Percentiles rank a stretch among this genome's conserved stretches.
Conservation (phyloP, 202 grass and related monocot species). For the Musa balbisiana region DNA sequence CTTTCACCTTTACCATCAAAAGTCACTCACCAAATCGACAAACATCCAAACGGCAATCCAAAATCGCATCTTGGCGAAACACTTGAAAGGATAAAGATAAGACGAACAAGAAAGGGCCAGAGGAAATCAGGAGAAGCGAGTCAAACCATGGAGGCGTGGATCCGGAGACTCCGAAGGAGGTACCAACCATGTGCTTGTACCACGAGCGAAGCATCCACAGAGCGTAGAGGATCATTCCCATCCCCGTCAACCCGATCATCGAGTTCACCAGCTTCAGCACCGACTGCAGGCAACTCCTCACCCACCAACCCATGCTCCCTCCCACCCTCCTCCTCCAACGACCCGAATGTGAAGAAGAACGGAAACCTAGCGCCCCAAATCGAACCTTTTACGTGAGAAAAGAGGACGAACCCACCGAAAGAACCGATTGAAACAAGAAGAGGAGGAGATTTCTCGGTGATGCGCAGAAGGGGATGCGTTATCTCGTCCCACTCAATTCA, state of each 20-base stretch:
- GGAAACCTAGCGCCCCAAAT: not conserved
- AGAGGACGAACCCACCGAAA: not conserved
- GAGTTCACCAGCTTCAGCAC: slow-evolving; percentile 83
- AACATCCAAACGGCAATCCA: not conserved
- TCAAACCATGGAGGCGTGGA: slow-evolving; percentile 50
- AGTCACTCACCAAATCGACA: not conserved
- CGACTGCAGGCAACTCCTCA: slow-evolving; percentile 67
- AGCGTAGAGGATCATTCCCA: slow-evolving; percentile 93
- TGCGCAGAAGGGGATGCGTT: not conserved
- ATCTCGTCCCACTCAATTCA: not conserved
- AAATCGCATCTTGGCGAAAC: not conserved
- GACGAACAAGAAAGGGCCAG: not conserved
- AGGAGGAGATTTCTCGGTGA: not conserved
- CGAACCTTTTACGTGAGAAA: not conserved
- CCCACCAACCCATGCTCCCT: slow-evolving; percentile 33
- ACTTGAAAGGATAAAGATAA: not conserved
- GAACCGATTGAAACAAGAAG: not conserved
- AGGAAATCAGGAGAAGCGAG: not conserved
- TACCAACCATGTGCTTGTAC: slow-evolving; percentile 31
- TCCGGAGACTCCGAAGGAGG: slow-evolving; percentile 1
- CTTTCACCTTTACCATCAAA: not conserved
- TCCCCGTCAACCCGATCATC: slow-evolving; percentile 70
- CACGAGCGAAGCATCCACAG: slow-evolving; percentile 92
- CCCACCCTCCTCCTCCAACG: not conserved
- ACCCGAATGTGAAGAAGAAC: not conserved